Conservation (phyloP, 106 monocot species). For the Dendrobium huoshanense region DNA sequence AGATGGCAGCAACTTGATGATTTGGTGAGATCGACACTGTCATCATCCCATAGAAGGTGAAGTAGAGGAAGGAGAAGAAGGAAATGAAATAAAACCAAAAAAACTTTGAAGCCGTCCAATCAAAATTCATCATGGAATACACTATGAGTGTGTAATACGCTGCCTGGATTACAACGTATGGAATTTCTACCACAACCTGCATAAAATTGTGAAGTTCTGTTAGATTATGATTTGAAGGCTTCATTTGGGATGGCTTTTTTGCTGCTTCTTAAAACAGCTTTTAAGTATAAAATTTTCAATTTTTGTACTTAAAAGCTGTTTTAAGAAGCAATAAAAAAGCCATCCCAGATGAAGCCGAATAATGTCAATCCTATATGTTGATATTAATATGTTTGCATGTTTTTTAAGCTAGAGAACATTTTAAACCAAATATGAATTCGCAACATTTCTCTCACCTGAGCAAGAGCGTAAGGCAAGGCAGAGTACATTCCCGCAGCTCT, state of each 20-base stretch:
- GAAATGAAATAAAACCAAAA: constrained; percentile 66
- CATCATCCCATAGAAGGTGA: constrained; percentile 95
- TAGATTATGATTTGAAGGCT: background rate
- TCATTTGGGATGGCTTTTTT: too few relatives aligned
- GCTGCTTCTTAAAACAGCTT: too few relatives aligned
- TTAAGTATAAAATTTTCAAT: too few relatives aligned
- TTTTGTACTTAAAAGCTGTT: too few relatives aligned
- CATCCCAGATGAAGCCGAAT: background rate
- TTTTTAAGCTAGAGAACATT: too few relatives aligned
- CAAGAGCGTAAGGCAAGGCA: constrained; percentile 70
- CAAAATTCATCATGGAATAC: constrained; percentile 68
- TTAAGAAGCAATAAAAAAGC: too few relatives aligned
- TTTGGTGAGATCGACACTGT: constrained; percentile 70
- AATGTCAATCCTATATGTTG: background rate
- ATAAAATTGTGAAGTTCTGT: constrained; percentile 4
- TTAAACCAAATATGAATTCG: too few relatives aligned
- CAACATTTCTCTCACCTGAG: constrained; percentile 39
- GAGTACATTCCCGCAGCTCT: constrained; percentile 86
- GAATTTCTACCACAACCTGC: constrained; percentile 72
- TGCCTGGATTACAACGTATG: constrained; percentile 52
- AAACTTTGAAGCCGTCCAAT: constrained; percentile 69
- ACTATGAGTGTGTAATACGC: constrained; percentile 42
- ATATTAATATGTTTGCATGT: too few relatives aligned
- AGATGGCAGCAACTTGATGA: constrained; percentile 58
- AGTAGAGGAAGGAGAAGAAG: constrained; percentile 68